These are phyloP conservation scores for Suillus spraguei DNA, from an alignment of 768 basidiomycete genomes.

Conservation along the genomic window DNA sequence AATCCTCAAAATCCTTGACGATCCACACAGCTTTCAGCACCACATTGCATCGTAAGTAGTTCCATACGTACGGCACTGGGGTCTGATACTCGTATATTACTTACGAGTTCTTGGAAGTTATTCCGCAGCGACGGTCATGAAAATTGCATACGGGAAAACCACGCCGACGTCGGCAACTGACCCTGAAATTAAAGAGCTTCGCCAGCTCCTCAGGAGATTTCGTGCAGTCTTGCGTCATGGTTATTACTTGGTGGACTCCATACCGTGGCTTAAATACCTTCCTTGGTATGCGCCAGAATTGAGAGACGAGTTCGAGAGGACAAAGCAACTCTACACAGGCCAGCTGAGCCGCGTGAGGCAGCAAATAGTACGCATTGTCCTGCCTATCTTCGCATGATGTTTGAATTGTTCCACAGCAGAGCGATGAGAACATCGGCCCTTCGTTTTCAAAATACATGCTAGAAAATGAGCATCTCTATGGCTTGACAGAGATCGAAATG, in stretches of 20 bases:
- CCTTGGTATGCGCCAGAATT: not conserved
- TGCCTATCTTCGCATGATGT: not conserved
- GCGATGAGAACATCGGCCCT: not conserved
- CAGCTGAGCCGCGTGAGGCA: not conserved
- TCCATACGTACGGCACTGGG: not conserved
- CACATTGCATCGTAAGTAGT: not conserved
- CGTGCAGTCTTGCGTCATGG: not conserved
- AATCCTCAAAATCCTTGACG: not conserved
- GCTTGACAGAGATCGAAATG: slow-evolving; percentile 41
- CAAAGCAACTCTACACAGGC: not conserved
- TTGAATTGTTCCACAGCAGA: not conserved
- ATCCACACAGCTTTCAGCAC: not conserved
- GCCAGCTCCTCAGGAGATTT: not conserved
- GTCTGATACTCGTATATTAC: not conserved
- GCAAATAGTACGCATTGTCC: not conserved
- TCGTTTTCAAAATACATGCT: not conserved
- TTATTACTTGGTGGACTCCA: not conserved
- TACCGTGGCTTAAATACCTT: not conserved
- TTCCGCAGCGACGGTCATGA: not conserved
- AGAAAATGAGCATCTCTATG: not conserved
- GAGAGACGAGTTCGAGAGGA: not conserved
- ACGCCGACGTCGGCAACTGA: not conserved
- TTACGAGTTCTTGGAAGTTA: not conserved
- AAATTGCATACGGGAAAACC: not conserved
- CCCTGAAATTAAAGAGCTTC: not conserved